These are phyloP conservation scores for Rhodotorula mucilaginosa DNA, from an alignment of 1,284 basidiomycete species.

Conservation along the genomic window DNA sequence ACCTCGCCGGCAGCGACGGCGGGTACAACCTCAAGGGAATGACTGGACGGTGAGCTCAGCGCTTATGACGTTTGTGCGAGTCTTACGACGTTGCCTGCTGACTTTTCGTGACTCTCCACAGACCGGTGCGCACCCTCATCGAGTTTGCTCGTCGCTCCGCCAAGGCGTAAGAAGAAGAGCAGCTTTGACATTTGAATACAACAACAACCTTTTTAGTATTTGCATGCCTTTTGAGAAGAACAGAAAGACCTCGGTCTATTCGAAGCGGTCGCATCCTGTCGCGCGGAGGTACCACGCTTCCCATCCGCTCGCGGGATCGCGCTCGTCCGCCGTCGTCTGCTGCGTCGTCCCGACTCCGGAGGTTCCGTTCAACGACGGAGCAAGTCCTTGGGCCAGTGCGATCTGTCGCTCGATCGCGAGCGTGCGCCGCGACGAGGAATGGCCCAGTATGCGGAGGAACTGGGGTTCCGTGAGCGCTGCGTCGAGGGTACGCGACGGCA, in stretches of 20 bases:
- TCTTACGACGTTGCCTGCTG: background rate
- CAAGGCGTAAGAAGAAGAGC: constrained; percentile 3
- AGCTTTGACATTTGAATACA: background rate
- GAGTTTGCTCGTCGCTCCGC: constrained; percentile 34
- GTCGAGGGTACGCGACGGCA: background rate
- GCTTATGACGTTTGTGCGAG: background rate
- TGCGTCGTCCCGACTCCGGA: background rate
- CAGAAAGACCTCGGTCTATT: background rate
- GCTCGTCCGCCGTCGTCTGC: background rate
- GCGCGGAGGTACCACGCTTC: constrained; percentile 31
- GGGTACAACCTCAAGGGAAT: constrained; percentile 35
- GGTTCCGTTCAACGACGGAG: constrained; percentile 13
- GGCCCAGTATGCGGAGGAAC: constrained; percentile 30
- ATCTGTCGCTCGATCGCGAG: constrained; percentile 19
- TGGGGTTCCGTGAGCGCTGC: constrained; percentile 31
- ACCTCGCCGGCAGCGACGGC: constrained; percentile 30
- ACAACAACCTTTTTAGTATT: background rate
- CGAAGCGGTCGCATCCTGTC: constrained; percentile 34
- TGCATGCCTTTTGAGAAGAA: no score
- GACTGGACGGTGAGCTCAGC: constrained; percentile 28
- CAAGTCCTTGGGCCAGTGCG: constrained; percentile 9
- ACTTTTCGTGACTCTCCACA: background rate
- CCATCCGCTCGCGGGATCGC: constrained; percentile 15
- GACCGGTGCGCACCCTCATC: constrained; percentile 27
- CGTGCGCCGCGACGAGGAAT: constrained; percentile 17